These are phyloP conservation scores for Fusarium mundagurra DNA, from an alignment of 2,329 filamentous ascomycete species.

Conservation along the genomic window DNA sequence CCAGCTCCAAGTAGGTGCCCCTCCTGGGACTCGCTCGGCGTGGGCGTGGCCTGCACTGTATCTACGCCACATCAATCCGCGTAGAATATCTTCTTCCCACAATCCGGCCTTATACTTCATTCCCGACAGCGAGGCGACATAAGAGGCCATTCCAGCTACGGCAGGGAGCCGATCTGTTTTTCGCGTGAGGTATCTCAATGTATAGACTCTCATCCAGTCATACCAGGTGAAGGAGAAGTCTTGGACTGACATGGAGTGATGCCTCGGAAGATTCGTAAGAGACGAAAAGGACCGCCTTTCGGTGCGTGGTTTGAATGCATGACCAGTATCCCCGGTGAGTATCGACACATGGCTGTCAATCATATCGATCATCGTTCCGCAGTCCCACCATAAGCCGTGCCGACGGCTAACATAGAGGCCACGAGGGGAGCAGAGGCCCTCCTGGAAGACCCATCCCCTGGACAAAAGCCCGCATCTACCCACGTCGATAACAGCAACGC, in stretches of 20 bases:
- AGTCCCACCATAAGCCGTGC: not conserved
- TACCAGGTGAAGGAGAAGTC: not conserved
- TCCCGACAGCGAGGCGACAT: not conserved
- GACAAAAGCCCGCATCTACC: not conserved
- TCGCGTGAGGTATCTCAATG: not conserved
- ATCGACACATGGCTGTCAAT: fast-evolving
- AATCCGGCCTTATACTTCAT: not conserved
- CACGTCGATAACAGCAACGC: not conserved
- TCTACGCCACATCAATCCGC: not conserved
- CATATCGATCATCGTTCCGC: not conserved
- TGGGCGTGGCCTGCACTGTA: not conserved
- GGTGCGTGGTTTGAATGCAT: not conserved
- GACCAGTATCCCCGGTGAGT: fast-evolving
- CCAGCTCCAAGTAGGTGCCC: not conserved
- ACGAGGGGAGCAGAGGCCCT: not conserved
- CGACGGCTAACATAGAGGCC: not conserved
- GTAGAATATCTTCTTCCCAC: not conserved
- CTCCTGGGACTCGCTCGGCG: not conserved
- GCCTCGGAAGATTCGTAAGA: fast-evolving
- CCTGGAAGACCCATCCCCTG: not conserved
- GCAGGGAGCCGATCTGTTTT: not conserved
- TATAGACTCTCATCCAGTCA: not conserved
- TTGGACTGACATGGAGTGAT: not conserved
- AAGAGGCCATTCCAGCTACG: not conserved
- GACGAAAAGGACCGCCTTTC: not conserved